phyloP scores from a whole-genome alignment of 2,329 filamentous ascomycete genomes.

The Talaromyces albobiverticillius region DNA sequence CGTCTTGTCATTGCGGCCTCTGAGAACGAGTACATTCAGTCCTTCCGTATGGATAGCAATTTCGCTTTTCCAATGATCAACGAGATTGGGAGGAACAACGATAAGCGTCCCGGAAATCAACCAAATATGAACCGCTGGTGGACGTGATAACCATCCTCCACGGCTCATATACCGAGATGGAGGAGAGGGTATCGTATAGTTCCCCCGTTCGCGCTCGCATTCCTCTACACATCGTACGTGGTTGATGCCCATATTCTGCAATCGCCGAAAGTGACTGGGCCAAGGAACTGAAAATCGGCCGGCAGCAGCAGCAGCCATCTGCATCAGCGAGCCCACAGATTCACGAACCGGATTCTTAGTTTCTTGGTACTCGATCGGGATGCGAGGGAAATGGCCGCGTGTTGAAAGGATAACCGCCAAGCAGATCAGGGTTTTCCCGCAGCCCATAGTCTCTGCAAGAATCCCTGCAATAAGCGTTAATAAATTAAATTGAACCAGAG shows the following conservation, averaged over 20 bases:
- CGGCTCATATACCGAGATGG: conserved; percentile 37
- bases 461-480: conserved; percentile 29
- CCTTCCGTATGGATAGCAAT: conserved; percentile 72
- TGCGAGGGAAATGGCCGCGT: conserved; percentile 62
- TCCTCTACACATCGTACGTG: conserved; percentile 55
- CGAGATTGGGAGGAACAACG: conserved; percentile 77
- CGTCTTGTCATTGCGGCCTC: conserved; percentile 50
- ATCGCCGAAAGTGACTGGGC: conserved; percentile 60
- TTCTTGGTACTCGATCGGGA: conserved; percentile 61
- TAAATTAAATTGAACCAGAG: not conserved
- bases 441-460: conserved; percentile 50
- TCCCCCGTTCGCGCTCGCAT: conserved; percentile 57
- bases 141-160: conserved; percentile 42
- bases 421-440: conserved; percentile 85
- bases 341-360: conserved; percentile 40
- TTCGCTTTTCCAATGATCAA: conserved; percentile 80
- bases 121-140: conserved; percentile 49
- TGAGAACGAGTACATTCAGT: conserved; percentile 64
- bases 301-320: conserved; percentile 72
- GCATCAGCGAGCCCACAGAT: conserved; percentile 61
- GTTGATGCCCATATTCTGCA: conserved; percentile 48
- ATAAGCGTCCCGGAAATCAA: conserved; percentile 71
- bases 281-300: conserved; percentile 69
- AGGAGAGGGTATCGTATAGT: conserved; percentile 56
- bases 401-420: conserved; percentile 75